Conservation (phyloP, 192 early-diverging fungal species). For the Coemansia sp. region DNA sequence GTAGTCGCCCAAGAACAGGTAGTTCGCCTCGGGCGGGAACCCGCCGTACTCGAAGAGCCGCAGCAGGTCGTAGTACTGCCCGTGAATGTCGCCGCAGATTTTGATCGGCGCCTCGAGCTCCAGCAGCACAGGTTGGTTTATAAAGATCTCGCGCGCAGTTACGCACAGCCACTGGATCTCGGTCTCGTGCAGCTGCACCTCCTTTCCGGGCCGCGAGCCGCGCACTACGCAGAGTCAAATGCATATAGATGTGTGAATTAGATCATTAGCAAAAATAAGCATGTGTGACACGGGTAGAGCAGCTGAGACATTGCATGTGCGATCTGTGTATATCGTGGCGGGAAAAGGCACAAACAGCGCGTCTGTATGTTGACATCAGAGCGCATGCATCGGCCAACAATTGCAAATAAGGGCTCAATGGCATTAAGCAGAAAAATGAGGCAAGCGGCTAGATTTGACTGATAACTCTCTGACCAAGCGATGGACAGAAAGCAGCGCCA, state of each 20-base stretch:
- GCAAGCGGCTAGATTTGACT: background rate
- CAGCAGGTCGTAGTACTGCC: constrained; percentile 98
- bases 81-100: constrained; percentile 98
- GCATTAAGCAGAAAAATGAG: background rate
- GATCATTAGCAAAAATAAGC: background rate
- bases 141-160: constrained; percentile 92
- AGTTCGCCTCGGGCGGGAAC: constrained; percentile 95
- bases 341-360: background rate
- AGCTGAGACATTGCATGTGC: background rate
- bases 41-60: constrained; percentile 98
- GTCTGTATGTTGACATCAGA: background rate
- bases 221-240: constrained; percentile 63
- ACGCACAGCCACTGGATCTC: constrained; percentile 95
- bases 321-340: constrained; percentile 2
- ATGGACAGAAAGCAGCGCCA: background rate
- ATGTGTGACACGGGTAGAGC: background rate
- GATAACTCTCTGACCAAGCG: background rate
- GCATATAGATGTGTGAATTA: background rate
- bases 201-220: constrained; percentile 92
- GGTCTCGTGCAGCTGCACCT: constrained; percentile 91
- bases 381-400: constrained; percentile 2
- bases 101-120: constrained; percentile 71
- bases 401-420: background rate
- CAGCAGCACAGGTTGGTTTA: constrained; percentile 54
- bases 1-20: constrained; percentile 99